A percentile compares a stretch with the other conserved stretches of the same genome.
Conservation (phyloP, 352 stramenopile species). For the Nothophytophthora sp. region DNA sequence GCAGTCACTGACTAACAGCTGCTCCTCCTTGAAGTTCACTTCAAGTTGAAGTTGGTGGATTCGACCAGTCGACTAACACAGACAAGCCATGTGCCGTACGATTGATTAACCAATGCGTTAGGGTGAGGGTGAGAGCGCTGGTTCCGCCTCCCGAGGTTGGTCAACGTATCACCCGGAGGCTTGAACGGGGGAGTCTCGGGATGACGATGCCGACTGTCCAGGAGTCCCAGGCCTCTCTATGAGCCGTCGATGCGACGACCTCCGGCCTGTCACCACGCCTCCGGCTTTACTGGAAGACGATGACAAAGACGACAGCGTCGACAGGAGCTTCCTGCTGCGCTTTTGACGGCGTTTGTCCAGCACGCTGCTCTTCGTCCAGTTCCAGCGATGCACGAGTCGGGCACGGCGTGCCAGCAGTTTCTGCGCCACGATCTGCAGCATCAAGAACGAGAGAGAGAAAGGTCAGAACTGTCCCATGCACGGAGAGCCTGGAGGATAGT, state of each 20-base stretch:
- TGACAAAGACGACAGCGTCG: slow-evolving; percentile 10
- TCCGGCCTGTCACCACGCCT: background rate
- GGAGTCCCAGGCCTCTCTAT: background rate
- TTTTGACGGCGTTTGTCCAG: slow-evolving; percentile 23
- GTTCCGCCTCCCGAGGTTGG: too few relatives aligned
- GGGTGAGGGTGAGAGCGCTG: too few relatives aligned
- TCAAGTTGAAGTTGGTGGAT: too few relatives aligned
- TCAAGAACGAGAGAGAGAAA: background rate
- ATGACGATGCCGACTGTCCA: too few relatives aligned
- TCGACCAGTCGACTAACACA: too few relatives aligned
- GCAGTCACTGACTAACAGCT: too few relatives aligned
- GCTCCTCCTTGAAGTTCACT: too few relatives aligned
- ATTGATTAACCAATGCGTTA: too few relatives aligned
- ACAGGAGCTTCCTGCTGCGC: slow-evolving; percentile 22
- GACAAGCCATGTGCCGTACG: too few relatives aligned
- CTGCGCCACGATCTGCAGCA: slow-evolving; percentile 31
- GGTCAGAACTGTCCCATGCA: background rate
- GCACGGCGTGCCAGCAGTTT: slow-evolving; percentile 29
- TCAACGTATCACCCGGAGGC: too few relatives aligned
- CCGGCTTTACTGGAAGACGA: background rate
- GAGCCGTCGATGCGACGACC: slow-evolving; percentile 3
- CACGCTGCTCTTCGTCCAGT: slow-evolving; percentile 28
- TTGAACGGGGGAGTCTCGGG: too few relatives aligned
- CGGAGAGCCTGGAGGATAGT: too few relatives aligned
- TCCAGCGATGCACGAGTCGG: slow-evolving; percentile 28